Percentiles rank a stretch among this genome's conserved stretches.
These are phyloP conservation scores for Fusarium xyrophilum DNA, from an alignment of 2,329 filamentous ascomycete genomes.

Conservation along the genomic window DNA sequence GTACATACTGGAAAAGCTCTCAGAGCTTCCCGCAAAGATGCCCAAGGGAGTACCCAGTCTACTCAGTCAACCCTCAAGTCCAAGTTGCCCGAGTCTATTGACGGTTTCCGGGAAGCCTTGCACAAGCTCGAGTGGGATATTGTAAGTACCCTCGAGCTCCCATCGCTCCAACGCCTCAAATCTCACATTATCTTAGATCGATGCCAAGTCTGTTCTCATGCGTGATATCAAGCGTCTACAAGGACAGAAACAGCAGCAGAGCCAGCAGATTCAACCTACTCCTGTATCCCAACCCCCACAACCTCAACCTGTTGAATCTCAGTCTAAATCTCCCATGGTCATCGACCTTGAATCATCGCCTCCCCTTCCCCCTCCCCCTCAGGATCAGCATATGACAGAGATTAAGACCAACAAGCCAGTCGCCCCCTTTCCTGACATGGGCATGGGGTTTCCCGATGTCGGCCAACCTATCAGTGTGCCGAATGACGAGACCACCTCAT, in stretches of 20 bases:
- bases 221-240: slow-evolving; percentile 58
- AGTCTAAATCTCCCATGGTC: slow-evolving; percentile 47
- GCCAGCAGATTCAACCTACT: slow-evolving; percentile 14
- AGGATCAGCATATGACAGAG: slow-evolving; percentile 45
- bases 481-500: slow-evolving; percentile 34
- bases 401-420: slow-evolving; percentile 51
- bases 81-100: slow-evolving; percentile 57
- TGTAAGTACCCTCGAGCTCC: slow-evolving; percentile 47
- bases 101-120: slow-evolving; percentile 59
- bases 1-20: slow-evolving; percentile 66
- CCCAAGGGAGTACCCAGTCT: slow-evolving; percentile 48
- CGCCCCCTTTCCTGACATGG: slow-evolving; percentile 65
- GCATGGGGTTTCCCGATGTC: slow-evolving; percentile 52
- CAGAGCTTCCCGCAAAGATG: slow-evolving; percentile 56
- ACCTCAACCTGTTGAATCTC: slow-evolving; percentile 45
- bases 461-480: slow-evolving; percentile 24
- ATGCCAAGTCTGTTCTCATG: slow-evolving; percentile 62
- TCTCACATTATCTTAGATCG: slow-evolving; percentile 42
- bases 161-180: not conserved
- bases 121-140: slow-evolving; percentile 65
- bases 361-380: slow-evolving; percentile 34
- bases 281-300: slow-evolving; percentile 35
- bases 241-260: slow-evolving; percentile 41
- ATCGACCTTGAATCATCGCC: slow-evolving; percentile 49
- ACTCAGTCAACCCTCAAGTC: slow-evolving; percentile 46